Base-by-base conservation (phyloP, 768 basidiomycete species). In the Auricularia sp. region DNA sequence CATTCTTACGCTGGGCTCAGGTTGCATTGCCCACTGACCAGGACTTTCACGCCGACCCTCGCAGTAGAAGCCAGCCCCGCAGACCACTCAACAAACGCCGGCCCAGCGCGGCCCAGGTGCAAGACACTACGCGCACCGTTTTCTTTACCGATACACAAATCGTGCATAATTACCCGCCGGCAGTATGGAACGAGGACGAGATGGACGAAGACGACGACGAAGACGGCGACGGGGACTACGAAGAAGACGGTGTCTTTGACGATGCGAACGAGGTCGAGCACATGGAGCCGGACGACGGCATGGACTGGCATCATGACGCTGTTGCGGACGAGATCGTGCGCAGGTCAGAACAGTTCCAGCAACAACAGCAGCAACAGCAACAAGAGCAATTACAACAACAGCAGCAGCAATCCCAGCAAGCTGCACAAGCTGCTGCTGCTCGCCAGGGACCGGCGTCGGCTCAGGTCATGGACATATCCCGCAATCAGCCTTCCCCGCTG, bases 171-270 rank as follows among this genome's bases (percentile, higher is more conserved):
- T 94, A 92, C 70, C 86, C 88, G 0, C 91, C 91, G 1, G 87
- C 89, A 0, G 86, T 93, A 14, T 93, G 89, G 89, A 83, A 83
- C 62, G 90, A 93, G 34, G 90, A 89, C 1, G 88, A 89, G 54
- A 82, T 82, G 35, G 56, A 34, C 56, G 56, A 59, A 10, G 24
- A 34, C 21, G 56, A 59, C 3, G 56, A 59, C 6, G 56, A 59
- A 29, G 56, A 59, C 24, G 24, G 33, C 1, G 47, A 18, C 8
- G 14, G 21, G 11, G 11, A 51, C 21, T 8, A 18, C 16, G 47
- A 51, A 5, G 47, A 51, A 18, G 90, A 91, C 6, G 56, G 56
- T 24, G 24, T 29, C 16, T 59, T 59, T 29, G 56, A 59, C 56
- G 56, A 59, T 29, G 90, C 90, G 64, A 73, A 79, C 1, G 85